Percentiles rank a stretch among this genome's conserved stretches.
These are phyloP conservation scores for Hymenoscyphus infarciens DNA, from an alignment of 2,329 filamentous ascomycete species.

Conservation along the genomic window DNA sequence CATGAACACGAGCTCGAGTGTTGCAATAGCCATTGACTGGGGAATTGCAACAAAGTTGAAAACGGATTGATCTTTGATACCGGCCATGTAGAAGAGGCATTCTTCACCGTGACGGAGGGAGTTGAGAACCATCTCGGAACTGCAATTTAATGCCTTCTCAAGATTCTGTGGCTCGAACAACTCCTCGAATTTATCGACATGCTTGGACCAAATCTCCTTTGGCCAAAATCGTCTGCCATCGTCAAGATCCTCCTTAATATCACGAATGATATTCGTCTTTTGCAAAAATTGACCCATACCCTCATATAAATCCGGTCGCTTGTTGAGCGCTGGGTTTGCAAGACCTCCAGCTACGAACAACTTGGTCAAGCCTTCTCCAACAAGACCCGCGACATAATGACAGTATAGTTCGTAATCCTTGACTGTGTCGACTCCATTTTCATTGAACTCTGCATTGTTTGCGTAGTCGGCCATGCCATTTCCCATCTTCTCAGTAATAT, in stretches of 20 bases:
- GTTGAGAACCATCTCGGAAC: conserved; percentile 91
- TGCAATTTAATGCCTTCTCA: conserved; percentile 75
- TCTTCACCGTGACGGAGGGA: conserved; percentile 84
- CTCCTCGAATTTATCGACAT: conserved; percentile 86
- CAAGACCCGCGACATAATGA: conserved; percentile 97
- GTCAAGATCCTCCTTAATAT: conserved; percentile 83
- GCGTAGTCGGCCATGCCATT: conserved; percentile 98
- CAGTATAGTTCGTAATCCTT: conserved; percentile 95
- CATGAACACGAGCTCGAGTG: conserved; percentile 85
- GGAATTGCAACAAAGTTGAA: conserved; percentile 99
- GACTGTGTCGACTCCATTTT: conserved; percentile 75
- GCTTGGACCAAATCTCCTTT: conserved; percentile 93
- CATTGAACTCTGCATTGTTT: conserved; percentile 75
- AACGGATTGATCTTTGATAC: conserved; percentile 89
- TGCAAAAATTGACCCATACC: conserved; percentile 98
- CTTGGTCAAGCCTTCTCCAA: conserved; percentile 87
- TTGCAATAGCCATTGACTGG: conserved; percentile 96
- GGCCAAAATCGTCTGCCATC: conserved; percentile 93
- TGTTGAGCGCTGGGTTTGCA: conserved; percentile 78
- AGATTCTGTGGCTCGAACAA: conserved; percentile 79
- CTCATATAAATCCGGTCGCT: conserved; percentile 78
- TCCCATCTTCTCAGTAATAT: conserved; percentile 92
- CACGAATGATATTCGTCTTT: conserved; percentile 98
- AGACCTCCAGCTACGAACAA: conserved; percentile 85
- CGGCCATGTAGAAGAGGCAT: conserved; percentile 96